Conservation (phyloP, 2,329 filamentous ascomycete genomes). For the Colletotrichum lindemuthianum region DNA sequence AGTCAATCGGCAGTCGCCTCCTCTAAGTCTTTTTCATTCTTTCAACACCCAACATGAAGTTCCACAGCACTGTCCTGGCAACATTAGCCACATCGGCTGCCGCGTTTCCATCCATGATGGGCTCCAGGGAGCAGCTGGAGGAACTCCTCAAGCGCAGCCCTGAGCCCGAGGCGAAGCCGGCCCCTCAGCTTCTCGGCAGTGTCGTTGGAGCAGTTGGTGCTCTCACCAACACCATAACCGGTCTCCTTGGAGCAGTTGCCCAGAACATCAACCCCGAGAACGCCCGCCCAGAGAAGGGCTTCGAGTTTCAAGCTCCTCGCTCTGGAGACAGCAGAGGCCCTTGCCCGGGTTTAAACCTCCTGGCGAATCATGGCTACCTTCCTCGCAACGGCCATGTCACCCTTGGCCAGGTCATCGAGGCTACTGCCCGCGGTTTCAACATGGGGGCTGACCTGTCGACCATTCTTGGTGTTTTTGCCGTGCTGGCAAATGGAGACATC, state of each 20-base stretch:
- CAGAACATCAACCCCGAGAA: conserved; percentile 17
- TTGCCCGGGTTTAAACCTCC: conserved; percentile 55
- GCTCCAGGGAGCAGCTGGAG: conserved; percentile 4
- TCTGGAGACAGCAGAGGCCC: conserved; percentile 38
- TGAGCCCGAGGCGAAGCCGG: conserved; percentile 15
- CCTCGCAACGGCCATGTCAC: conserved; percentile 48
- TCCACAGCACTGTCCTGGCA: neutral
- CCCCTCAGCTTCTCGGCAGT: conserved; percentile 7
- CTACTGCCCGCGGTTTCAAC: conserved; percentile 27
- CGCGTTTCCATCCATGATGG: conserved; percentile 26
- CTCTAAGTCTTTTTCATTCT: neutral
- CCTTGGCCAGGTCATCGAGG: conserved; percentile 27
- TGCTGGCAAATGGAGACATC: conserved; percentile 9
- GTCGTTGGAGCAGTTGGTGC: conserved; percentile 1
- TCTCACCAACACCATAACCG: conserved; percentile 16
- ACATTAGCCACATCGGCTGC: conserved; percentile 12
- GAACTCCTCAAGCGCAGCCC: conserved; percentile 14
- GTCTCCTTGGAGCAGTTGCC: conserved; percentile 26
- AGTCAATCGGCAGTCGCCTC: neutral
- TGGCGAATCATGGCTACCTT: conserved; percentile 56
- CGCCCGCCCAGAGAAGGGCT: conserved; percentile 25
- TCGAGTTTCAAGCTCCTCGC: conserved; percentile 13
- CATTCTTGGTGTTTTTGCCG: conserved; percentile 16
- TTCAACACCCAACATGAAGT: conserved; percentile 8
- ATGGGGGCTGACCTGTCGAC: conserved; percentile 21